Evolutionary conservation across 1,139 yeast species (phyloP).

Genomic region (Arxiozyma heterogenica): DNA sequence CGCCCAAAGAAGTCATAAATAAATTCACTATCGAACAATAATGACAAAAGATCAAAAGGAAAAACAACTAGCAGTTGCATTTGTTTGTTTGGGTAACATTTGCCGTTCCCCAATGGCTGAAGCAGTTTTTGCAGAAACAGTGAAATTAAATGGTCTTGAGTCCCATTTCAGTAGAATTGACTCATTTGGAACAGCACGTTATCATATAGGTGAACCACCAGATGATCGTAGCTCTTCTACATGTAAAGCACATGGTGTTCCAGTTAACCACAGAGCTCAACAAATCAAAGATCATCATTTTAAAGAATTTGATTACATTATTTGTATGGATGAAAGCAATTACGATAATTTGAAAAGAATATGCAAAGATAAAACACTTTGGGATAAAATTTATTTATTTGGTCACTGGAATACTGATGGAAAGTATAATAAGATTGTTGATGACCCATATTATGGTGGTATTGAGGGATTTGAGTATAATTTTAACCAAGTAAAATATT

Average conservation of each 20-base stretch:
- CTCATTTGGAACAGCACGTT: slow-evolving; percentile 83
- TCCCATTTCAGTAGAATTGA: slow-evolving; percentile 48
- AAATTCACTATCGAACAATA: not conserved
- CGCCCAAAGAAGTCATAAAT: not conserved
- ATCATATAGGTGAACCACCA: slow-evolving; percentile 75
- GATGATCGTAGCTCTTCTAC: slow-evolving; percentile 65
- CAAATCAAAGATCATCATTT: slow-evolving; percentile 55
- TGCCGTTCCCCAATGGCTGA: slow-evolving; percentile 99
- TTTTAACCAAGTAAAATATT: slow-evolving; percentile 64
- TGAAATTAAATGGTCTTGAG: slow-evolving; percentile 39
- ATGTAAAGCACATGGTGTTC: slow-evolving; percentile 63
- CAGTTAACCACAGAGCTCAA: slow-evolving; percentile 69
- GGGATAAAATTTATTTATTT: slow-evolving; percentile 44
- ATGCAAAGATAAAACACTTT: slow-evolving; percentile 43
- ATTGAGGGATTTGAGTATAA: slow-evolving; percentile 70
- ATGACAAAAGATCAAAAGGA: slow-evolving; percentile 12
- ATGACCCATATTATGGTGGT: slow-evolving; percentile 92
- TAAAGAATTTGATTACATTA: slow-evolving; percentile 63
- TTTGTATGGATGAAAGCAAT: slow-evolving; percentile 79
- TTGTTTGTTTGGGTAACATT: slow-evolving; percentile 86
- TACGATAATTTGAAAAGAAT: slow-evolving; percentile 48
- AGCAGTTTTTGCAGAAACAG: slow-evolving; percentile 69
- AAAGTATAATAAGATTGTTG: slow-evolving; percentile 49
- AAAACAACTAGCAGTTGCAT: slow-evolving; percentile 54
- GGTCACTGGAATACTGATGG: slow-evolving; percentile 62